Evolutionary conservation across 352 stramenopile genomes (phyloP).

Genomic region (Phytophthora tentaculata): DNA sequence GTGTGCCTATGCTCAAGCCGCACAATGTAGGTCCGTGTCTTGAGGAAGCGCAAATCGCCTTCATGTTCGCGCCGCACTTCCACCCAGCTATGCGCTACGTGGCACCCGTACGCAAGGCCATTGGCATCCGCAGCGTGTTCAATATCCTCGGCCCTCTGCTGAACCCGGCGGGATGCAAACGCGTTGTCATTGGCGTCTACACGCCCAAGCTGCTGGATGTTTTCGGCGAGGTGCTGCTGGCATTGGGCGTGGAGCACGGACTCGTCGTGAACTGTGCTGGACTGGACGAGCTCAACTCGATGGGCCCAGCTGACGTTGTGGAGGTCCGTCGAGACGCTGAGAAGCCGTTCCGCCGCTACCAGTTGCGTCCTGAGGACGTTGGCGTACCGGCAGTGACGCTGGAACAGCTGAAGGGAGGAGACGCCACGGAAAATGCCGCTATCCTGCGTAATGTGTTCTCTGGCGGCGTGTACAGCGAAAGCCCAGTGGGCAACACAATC

Average conservation of each 20-base stretch:
- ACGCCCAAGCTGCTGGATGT: constrained; percentile 91
- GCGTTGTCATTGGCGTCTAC: constrained; percentile 99
- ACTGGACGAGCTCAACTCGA: constrained; percentile 98
- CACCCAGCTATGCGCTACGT: constrained; percentile 97
- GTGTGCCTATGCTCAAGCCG: constrained; percentile 95
- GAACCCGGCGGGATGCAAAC: constrained; percentile 95
- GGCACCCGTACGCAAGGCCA: constrained; percentile 94
- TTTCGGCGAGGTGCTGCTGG: constrained; percentile 84
- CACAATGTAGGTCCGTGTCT: constrained; percentile 93
- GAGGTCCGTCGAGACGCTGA: constrained; percentile 61
- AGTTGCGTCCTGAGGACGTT: constrained; percentile 60
- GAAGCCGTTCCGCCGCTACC: constrained; percentile 52
- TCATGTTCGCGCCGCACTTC: constrained; percentile 98
- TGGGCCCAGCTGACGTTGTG: constrained; percentile 89
- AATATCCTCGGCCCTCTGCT: constrained; percentile 99
- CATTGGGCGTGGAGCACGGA: constrained; percentile 96
- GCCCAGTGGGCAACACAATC: constrained; percentile 97
- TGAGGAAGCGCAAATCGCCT: constrained; percentile 92
- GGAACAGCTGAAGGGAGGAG: constrained; percentile 95
- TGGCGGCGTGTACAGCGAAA: constrained; percentile 89
- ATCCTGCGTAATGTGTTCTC: constrained; percentile 88
- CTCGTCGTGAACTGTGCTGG: constrained; percentile 98
- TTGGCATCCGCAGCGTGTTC: constrained; percentile 97
- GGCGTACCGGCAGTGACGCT: constrained; percentile 93
- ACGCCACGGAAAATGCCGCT: constrained; percentile 94